Conservation (phyloP, 805 yeast species). For the Kregervanrija delftensis region DNA sequence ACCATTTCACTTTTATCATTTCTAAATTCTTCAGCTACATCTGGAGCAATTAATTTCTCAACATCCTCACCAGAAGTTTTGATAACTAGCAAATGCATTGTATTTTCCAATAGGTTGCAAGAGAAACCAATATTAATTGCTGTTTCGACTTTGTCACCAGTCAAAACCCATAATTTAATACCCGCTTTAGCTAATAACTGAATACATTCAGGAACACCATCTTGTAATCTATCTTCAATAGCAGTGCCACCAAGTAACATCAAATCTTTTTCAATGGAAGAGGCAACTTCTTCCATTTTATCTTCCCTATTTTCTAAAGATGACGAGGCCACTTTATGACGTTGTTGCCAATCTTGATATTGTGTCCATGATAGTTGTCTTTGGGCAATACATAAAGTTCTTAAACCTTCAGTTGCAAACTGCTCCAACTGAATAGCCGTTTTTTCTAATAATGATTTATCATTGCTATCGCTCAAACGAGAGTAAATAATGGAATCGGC, state of each 20-base stretch:
- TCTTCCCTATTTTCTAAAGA: conserved; percentile 57
- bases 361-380: conserved; percentile 56
- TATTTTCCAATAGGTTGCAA: conserved; percentile 67
- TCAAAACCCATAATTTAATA: conserved; percentile 77
- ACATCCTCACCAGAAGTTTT: conserved; percentile 53
- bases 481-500: conserved; percentile 77
- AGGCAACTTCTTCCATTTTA: conserved; percentile 68
- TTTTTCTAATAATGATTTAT: conserved; percentile 38
- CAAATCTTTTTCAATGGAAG: conserved; percentile 61
- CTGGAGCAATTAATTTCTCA: conserved; percentile 32
- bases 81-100: conserved; percentile 67
- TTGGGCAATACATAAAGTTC: conserved; percentile 77
- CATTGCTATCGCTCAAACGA: conserved; percentile 44
- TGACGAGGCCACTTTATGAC: conserved; percentile 60
- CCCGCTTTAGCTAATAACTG: conserved; percentile 66
- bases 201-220: conserved; percentile 82
- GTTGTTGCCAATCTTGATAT: conserved; percentile 55
- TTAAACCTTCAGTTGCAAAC: conserved; percentile 75
- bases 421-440: conserved; percentile 74
- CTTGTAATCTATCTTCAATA: conserved; percentile 78
- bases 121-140: conserved; percentile 85
- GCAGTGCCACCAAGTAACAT: conserved; percentile 76
- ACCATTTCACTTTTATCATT: conserved; percentile 30
- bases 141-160: conserved; percentile 88
- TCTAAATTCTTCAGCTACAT: conserved; percentile 17